phyloP scores from a whole-genome alignment of 495 filamentous ascomycete species.

The Penicillium coprophilum region DNA sequence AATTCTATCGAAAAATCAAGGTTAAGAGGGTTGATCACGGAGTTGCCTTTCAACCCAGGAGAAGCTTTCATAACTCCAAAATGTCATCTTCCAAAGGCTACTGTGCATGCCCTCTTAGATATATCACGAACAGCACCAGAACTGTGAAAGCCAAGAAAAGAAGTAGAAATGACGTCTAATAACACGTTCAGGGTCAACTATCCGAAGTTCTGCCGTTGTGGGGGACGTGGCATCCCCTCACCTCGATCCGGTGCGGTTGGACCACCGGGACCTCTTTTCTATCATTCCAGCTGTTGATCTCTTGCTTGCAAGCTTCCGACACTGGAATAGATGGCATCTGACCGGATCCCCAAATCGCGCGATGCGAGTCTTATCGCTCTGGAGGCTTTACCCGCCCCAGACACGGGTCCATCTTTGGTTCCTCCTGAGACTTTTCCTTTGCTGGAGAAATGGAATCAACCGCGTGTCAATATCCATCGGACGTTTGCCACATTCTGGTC shows the following conservation, averaged over 20 bases:
- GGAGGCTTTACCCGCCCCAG: slow-evolving; percentile 17
- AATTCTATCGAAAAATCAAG: not conserved
- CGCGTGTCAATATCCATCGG: slow-evolving; percentile 63
- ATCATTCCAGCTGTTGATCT: too few relatives aligned
- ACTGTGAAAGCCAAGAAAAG: not conserved
- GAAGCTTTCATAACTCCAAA: not conserved
- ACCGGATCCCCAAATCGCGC: slow-evolving; percentile 14
- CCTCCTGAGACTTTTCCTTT: slow-evolving; percentile 16
- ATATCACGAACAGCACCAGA: not conserved
- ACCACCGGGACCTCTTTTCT: too few relatives aligned
- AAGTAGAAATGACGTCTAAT: not conserved
- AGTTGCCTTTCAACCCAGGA: not conserved
- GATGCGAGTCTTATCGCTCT: slow-evolving; percentile 20
- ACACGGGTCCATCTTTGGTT: not conserved
- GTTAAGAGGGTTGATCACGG: not conserved
- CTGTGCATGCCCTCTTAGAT: not conserved
- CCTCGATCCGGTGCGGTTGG: not conserved
- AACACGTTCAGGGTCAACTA: not conserved
- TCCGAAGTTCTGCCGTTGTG: slow-evolving; percentile 8
- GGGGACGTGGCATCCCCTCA: not conserved
- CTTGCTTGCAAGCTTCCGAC: not conserved
- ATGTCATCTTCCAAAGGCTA: not conserved
- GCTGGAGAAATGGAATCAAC: slow-evolving; percentile 65
- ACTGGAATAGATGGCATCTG: slow-evolving; percentile 16
- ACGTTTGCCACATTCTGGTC: slow-evolving; percentile 65